A percentile compares a stretch with the other conserved stretches of the same genome.
phyloP scores from a whole-genome alignment of 768 basidiomycete species.

The Termitomyces sp. region DNA sequence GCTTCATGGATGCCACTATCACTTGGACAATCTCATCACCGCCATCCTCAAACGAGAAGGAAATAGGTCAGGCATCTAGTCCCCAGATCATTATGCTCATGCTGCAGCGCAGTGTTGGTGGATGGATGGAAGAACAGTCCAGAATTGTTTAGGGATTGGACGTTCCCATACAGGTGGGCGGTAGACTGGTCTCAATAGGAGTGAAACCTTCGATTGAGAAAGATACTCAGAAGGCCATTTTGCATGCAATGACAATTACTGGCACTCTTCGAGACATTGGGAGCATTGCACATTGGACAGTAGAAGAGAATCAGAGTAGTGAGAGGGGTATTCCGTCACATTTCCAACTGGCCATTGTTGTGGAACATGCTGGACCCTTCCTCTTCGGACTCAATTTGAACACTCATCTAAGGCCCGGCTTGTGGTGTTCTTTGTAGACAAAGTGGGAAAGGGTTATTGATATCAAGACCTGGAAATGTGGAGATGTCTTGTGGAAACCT shows the following conservation, averaged over 20 bases:
- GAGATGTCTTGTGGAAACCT: conserved; percentile 19
- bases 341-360: conserved; percentile 22
- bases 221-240: conserved; percentile 18
- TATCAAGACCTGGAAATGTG: conserved; percentile 22
- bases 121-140: conserved; percentile 26
- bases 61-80: neutral
- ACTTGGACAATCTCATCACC: conserved; percentile 17
- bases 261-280: conserved; percentile 17
- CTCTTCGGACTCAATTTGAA: conserved; percentile 20
- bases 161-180: conserved; percentile 11
- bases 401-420: conserved; percentile 20
- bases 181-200: conserved; percentile 13
- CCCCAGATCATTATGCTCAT: conserved; percentile 17
- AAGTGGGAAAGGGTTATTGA: conserved; percentile 22
- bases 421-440: conserved; percentile 20
- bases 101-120: conserved; percentile 22
- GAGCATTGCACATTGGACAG: conserved; percentile 17
- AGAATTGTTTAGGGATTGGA: conserved; percentile 20
- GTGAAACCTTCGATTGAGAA: conserved; percentile 19
- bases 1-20: conserved; percentile 20
- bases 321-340: conserved; percentile 22
- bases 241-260: conserved; percentile 24
- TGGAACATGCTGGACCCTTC: conserved; percentile 21
- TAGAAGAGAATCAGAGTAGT: conserved; percentile 25
- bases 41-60: neutral